Conservation (phyloP, 2,329 filamentous ascomycete genomes). For the Raffaelea albimanens region DNA sequence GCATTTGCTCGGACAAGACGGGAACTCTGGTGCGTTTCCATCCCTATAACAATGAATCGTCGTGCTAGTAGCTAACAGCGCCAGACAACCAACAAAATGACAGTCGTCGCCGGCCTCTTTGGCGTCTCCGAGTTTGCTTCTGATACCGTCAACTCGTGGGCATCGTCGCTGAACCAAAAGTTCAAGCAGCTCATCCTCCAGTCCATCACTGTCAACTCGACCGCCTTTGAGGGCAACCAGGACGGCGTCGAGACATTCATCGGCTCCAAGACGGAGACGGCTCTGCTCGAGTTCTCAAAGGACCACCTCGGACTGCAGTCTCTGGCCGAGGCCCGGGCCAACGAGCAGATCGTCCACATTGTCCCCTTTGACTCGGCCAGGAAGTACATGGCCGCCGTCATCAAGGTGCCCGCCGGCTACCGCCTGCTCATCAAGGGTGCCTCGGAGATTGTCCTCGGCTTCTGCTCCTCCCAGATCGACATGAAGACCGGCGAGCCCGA, state of each 20-base stretch:
- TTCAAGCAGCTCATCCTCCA: conserved; percentile 20
- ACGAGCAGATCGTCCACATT: conserved; percentile 48
- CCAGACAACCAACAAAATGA: conserved; percentile 1
- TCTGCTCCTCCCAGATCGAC: conserved; percentile 41
- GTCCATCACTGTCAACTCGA: conserved; percentile 54
- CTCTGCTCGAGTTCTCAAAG: conserved; percentile 59
- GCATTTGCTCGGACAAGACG: conserved; percentile 59
- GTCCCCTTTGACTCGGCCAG: conserved; percentile 68
- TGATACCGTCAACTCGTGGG: not conserved
- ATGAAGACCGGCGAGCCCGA: conserved; percentile 37
- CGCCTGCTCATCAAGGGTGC: conserved; percentile 56
- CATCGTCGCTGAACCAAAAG: conserved; percentile 23
- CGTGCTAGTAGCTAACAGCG: not conserved
- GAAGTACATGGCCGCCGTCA: conserved; percentile 60
- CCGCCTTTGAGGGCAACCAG: conserved; percentile 67
- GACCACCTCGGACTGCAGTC: conserved; percentile 59
- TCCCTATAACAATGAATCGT: not conserved
- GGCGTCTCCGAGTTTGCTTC: not conserved
- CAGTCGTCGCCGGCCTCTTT: conserved; percentile 1
- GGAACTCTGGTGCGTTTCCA: conserved; percentile 36
- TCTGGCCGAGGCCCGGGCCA: conserved; percentile 50
- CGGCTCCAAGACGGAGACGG: conserved; percentile 71
- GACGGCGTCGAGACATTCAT: conserved; percentile 58
- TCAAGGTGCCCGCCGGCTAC: conserved; percentile 35
- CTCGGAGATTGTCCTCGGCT: conserved; percentile 50